Evolutionary conservation across 305 asterid genomes (phyloP).

Genomic region (Rubia peregrina): DNA sequence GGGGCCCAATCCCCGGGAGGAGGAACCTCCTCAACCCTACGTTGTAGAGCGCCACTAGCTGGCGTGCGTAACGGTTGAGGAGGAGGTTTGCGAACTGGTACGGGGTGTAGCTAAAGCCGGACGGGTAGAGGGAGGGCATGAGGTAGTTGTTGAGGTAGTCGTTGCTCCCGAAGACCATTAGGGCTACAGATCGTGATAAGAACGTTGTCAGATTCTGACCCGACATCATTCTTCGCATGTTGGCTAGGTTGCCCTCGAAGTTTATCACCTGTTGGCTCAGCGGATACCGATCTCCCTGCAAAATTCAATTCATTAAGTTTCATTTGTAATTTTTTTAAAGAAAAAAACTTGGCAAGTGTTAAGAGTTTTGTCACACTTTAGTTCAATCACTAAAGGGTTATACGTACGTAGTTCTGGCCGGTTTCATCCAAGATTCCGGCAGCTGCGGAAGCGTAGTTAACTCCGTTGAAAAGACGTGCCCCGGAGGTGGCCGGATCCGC

Average conservation of each 20-base stretch:
- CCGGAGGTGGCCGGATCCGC: slow-evolving; percentile 65
- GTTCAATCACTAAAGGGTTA: no score
- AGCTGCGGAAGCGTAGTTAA: slow-evolving; percentile 88
- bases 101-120: slow-evolving; percentile 63
- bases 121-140: slow-evolving; percentile 49
- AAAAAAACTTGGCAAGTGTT: no score
- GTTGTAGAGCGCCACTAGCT: slow-evolving; percentile 59
- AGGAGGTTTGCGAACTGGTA: slow-evolving; percentile 62
- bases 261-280: slow-evolving; percentile 75
- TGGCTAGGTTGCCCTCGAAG: slow-evolving; percentile 59
- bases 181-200: slow-evolving; percentile 47
- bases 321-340: no score
- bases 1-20: slow-evolving; percentile 63
- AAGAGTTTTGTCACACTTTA: no score
- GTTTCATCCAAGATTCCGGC: slow-evolving; percentile 85
- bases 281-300: slow-evolving; percentile 62
- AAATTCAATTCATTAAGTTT: neutral
- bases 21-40: slow-evolving; percentile 67
- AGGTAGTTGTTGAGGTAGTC: slow-evolving; percentile 96
- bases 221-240: slow-evolving; percentile 48
- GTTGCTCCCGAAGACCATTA: slow-evolving; percentile 72
- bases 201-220: slow-evolving; percentile 26
- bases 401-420: slow-evolving; percentile 61
- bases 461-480: slow-evolving; percentile 55
- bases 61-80: slow-evolving; percentile 59